Conservation (phyloP, 176 grass and related monocot genomes). For the Hordeum marinum region DNA sequence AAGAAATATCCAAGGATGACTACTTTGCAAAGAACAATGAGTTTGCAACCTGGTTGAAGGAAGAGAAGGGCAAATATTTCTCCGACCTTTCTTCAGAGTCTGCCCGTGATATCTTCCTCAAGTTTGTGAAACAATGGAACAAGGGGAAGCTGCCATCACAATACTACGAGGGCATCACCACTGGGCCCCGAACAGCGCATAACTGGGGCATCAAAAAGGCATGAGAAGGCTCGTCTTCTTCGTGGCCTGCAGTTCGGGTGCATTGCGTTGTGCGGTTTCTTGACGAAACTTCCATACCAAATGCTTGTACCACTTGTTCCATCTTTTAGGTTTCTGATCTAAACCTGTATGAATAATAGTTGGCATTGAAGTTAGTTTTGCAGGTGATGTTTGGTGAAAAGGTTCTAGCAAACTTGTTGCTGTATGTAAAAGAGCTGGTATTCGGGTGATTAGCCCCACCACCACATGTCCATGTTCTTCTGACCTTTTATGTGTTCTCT, state of each 20-base stretch:
- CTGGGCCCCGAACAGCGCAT: slow-evolving; percentile 70
- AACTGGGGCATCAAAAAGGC: slow-evolving; percentile 90
- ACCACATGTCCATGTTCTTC: neutral
- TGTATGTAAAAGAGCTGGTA: neutral
- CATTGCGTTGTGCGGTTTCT: neutral
- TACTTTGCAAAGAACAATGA: slow-evolving; percentile 95
- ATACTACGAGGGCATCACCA: slow-evolving; percentile 76
- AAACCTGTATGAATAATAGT: slow-evolving; percentile 3
- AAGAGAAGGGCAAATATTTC: slow-evolving; percentile 84
- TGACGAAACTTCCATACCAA: neutral
- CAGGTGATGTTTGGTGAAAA: neutral
- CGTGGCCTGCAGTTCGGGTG: neutral
- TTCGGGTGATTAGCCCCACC: neutral
- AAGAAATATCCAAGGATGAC: slow-evolving; percentile 89
- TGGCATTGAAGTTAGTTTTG: neutral
- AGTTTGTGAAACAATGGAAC: slow-evolving; percentile 87
- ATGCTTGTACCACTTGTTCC: neutral
- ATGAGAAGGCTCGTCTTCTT: slow-evolving; percentile 16
- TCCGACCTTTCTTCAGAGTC: slow-evolving; percentile 77
- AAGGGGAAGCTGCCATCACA: slow-evolving; percentile 51
- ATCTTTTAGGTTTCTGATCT: slow-evolving; percentile 15
- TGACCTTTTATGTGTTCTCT: neutral
- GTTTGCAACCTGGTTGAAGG: slow-evolving; percentile 86
- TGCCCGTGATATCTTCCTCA: slow-evolving; percentile 65
- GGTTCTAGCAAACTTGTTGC: neutral